These are phyloP conservation scores for Chalara sp. DNA, from an alignment of 2,329 filamentous ascomycete species.

Conservation along the genomic window DNA sequence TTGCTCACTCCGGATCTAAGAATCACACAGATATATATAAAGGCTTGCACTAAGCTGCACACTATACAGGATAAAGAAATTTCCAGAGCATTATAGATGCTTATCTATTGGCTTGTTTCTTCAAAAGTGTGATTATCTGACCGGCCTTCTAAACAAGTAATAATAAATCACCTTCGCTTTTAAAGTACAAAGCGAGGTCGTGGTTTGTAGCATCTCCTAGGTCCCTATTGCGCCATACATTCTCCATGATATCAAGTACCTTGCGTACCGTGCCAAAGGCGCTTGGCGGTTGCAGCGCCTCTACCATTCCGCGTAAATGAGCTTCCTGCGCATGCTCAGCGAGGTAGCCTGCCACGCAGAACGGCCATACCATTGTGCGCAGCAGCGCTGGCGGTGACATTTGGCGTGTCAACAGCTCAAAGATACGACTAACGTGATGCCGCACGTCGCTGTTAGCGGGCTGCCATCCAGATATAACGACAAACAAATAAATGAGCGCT, in stretches of 20 bases:
- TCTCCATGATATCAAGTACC: conserved; percentile 20
- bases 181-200: conserved; percentile 26
- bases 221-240: conserved; percentile 14
- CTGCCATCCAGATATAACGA: conserved; percentile 18
- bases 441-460: conserved; percentile 10
- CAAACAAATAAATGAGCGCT: conserved; percentile 14
- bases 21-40: too few relatives aligned
- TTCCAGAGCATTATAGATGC: too few relatives aligned
- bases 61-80: too few relatives aligned
- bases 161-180: conserved; percentile 23
- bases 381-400: conserved; percentile 12
- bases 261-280: conserved; percentile 27
- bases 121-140: too few relatives aligned
- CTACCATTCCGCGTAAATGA: conserved; percentile 13
- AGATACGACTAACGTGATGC: conserved; percentile 11
- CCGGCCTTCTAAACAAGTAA: conserved; percentile 21
- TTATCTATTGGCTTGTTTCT: too few relatives aligned
- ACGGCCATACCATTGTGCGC: conserved; percentile 18
- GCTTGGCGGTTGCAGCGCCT: conserved; percentile 11
- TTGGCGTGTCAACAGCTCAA: conserved; percentile 11
- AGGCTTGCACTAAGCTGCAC: too few relatives aligned
- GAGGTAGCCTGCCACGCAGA: conserved; percentile 18
- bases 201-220: conserved; percentile 9
- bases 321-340: conserved; percentile 13
- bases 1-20: too few relatives aligned